Evolutionary conservation across 176 grass and related monocot species (phyloP), one percentile per base, ranked within the genome.

Genomic region (Urochloa ruziziensis): DNA sequence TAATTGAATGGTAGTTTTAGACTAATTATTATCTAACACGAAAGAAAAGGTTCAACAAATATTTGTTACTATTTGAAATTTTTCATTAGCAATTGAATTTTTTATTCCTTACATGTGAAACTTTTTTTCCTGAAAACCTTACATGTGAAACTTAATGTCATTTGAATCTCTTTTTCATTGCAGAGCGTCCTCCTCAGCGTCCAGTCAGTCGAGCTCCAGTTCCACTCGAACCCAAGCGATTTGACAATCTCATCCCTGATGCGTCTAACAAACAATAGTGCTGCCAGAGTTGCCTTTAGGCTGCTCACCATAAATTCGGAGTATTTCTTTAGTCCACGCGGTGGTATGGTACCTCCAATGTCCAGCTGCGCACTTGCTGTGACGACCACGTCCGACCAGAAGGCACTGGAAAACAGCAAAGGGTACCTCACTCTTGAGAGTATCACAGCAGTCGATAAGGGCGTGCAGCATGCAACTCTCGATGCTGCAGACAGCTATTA

Each of bases 121-220:
- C 36, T 37, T 6, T n/a, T n/a, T n/a, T n/a, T n/a, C n/a, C n/a
- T n/a, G n/a, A n/a, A n/a, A n/a, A n/a, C n/a, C n/a, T 37, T 37
- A 37, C 36, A 37, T 37, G 36, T 3, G 36, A 37, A 37, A 37
- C 36, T 37, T 6, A 37, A 37, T 37, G 36, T 69, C 42, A 69
- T 69, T 3, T 42, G 10, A 43, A 25, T 69, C 36, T 42, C 65
- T 24, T 19, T 6, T 69, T 42, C 21, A 69, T 43, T 43, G 66
- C 37, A 43, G 66, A 42, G 9, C 21, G 36, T 68, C 36, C 65
- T 42, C 36, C 65, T 68, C 65, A 25, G 66, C 23, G 66, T 69
- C 66, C 66, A 43, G 36, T 69, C 66, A 25, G 66, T 69, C 8
- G 66, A 69, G 66, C 66, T 69, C 66, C 66, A 69, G 23, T 69